Evolutionary conservation across 805 yeast species (phyloP).

Genomic region (Ogataea methanolica): DNA sequence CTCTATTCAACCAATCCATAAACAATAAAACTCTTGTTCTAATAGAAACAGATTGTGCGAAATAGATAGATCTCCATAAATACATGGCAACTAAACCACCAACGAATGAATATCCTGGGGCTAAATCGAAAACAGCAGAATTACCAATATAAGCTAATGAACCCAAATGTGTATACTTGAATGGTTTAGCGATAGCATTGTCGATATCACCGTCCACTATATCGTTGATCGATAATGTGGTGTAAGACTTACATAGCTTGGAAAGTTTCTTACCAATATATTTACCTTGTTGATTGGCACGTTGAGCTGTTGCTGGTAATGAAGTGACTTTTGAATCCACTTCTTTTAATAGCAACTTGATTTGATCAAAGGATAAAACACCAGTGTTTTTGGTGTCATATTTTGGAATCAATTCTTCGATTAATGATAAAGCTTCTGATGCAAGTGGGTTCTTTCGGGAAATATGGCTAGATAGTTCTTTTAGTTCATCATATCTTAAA

Average conservation of each 20-base stretch:
- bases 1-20: slow-evolving; percentile 68
- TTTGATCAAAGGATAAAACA: slow-evolving; percentile 47
- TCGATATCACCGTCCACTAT: slow-evolving; percentile 53
- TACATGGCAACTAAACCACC: slow-evolving; percentile 71
- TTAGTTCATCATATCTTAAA: slow-evolving; percentile 44
- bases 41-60: slow-evolving; percentile 61
- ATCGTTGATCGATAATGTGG: slow-evolving; percentile 39
- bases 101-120: slow-evolving; percentile 55
- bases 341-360: slow-evolving; percentile 44
- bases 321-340: slow-evolving; percentile 62
- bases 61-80: slow-evolving; percentile 67
- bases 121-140: slow-evolving; percentile 63
- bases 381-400: slow-evolving; percentile 47
- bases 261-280: slow-evolving; percentile 59
- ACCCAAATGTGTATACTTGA: slow-evolving; percentile 60
- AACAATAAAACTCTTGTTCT: slow-evolving; percentile 59
- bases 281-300: slow-evolving; percentile 68
- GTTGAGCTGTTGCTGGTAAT: slow-evolving; percentile 70
- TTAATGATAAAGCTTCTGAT: slow-evolving; percentile 46
- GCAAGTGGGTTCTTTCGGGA: slow-evolving; percentile 54
- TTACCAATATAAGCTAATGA: slow-evolving; percentile 67
- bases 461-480: slow-evolving; percentile 43
- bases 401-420: slow-evolving; percentile 47
- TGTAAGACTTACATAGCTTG: slow-evolving; percentile 43
- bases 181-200: slow-evolving; percentile 51